A percentile compares a stretch with the other conserved stretches of the same genome.
Conservation (phyloP, 2,329 filamentous ascomycete species). For the Huntiella abstrusa region DNA sequence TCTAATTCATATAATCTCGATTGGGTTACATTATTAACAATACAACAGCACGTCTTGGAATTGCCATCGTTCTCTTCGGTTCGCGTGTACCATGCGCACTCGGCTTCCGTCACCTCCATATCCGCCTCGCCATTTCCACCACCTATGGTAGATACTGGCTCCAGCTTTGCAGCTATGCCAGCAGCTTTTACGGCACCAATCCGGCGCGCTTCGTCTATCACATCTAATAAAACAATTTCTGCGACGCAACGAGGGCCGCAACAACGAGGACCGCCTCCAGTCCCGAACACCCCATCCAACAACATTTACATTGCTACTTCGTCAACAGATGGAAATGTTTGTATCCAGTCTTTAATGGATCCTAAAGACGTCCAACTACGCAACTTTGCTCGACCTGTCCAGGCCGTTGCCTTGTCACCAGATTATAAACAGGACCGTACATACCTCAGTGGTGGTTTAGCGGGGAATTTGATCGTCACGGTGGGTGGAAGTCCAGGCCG, state of each 20-base stretch:
- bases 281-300: conserved; percentile 66
- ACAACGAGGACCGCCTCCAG: conserved; percentile 30
- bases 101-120: conserved; percentile 73
- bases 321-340: conserved; percentile 90
- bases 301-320: conserved; percentile 86
- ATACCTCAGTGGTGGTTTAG: conserved; percentile 78
- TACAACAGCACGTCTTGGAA: conserved; percentile 57
- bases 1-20: neutral
- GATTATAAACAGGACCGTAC: conserved; percentile 79
- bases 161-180: conserved; percentile 5
- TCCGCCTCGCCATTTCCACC: conserved; percentile 75
- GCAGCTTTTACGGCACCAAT: conserved; percentile 2
- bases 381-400: conserved; percentile 84
- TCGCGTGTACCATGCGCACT: conserved; percentile 79
- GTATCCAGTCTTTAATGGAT: conserved; percentile 72
- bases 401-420: conserved; percentile 82
- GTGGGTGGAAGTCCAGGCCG: conserved; percentile 60
- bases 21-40: conserved; percentile 15
- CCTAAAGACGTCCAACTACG: conserved; percentile 76
- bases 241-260: conserved; percentile 24
- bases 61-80: conserved; percentile 65
- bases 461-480: conserved; percentile 75
- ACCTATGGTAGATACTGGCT: conserved; percentile 16
- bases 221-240: conserved; percentile 24
- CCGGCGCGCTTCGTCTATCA: conserved; percentile 17